A percentile compares a stretch with the other conserved stretches of the same genome.
These are phyloP conservation scores for Casuarina cunninghamiana DNA, from an alignment of 306 rosid species.

Conservation along the genomic window DNA sequence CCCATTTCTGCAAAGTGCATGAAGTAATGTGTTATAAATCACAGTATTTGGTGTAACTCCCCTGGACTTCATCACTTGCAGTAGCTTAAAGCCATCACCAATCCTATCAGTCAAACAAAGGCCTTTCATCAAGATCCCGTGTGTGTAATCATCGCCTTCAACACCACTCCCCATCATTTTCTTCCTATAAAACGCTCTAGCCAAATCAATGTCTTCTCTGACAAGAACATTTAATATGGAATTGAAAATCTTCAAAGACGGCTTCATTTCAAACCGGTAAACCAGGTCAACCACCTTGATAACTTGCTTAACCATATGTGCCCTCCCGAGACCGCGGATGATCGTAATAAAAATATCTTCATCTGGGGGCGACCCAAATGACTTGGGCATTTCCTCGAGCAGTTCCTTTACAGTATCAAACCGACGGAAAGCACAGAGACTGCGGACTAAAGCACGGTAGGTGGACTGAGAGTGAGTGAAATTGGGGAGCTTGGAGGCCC, in stretches of 20 bases:
- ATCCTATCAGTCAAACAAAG: slow-evolving; percentile 69
- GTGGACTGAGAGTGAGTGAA: slow-evolving; percentile 65
- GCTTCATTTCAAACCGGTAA: slow-evolving; percentile 36
- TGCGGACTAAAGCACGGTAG: slow-evolving; percentile 62
- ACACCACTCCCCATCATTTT: slow-evolving; percentile 64
- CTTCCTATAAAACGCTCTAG: slow-evolving; percentile 70
- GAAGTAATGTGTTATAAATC: slow-evolving; percentile 69
- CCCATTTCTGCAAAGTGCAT: slow-evolving; percentile 74
- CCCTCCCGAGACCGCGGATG: slow-evolving; percentile 53
- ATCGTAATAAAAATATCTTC: slow-evolving; percentile 62
- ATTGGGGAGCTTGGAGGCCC: slow-evolving; percentile 64
- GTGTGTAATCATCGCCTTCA: slow-evolving; percentile 64
- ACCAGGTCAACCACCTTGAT: slow-evolving; percentile 57
- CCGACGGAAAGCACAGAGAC: slow-evolving; percentile 56
- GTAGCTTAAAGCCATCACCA: slow-evolving; percentile 69
- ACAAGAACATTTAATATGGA: slow-evolving; percentile 69
- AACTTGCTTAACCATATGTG: slow-evolving; percentile 45
- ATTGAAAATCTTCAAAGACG: slow-evolving; percentile 65
- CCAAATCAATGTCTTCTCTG: slow-evolving; percentile 72
- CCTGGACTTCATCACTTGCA: slow-evolving; percentile 65
- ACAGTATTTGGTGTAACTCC: slow-evolving; percentile 58
- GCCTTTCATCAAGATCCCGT: slow-evolving; percentile 74
- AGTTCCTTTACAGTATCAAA: slow-evolving; percentile 61
- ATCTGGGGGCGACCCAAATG: slow-evolving; percentile 51
- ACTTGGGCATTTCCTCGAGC: slow-evolving; percentile 72